Evolutionary conservation across 2,329 filamentous ascomycete species (phyloP), one percentile per base, ranked within the genome.

Genomic region (Phyllosticta capitalensis): DNA sequence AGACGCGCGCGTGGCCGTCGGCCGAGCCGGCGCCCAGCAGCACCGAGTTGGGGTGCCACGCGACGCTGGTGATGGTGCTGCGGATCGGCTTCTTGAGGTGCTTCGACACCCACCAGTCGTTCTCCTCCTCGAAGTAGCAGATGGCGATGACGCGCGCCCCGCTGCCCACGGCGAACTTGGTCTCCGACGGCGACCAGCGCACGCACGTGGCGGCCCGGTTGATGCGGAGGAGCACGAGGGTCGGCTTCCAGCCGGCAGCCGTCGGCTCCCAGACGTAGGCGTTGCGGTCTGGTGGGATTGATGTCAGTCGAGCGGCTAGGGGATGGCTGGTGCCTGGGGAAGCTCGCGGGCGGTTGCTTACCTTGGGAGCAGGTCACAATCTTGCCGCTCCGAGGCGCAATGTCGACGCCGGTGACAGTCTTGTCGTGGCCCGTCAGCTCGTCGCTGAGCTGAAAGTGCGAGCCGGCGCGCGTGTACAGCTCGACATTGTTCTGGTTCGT

Each of bases 101-200:
- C 81, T 99, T 99, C 45, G 92, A 96, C 50, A 99, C 92, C 94
- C 94, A 99, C 94, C 94, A 99, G 79, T 99, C 92, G 76, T 99
- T 96, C 76, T 99, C 94, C 73, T 96, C 90, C 72, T 99, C 94
- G 68, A 99, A 99, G 79, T 97, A 97, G 81, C 94, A 99, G 67
- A 97, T 83, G 49, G 94, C 91, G 68, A 99, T 96, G 65, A 96
- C 88, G 64, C 94, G 87, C 67, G 96, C 94, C 63, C 94, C 94
- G 26, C 92, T 96, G 62, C 94, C 94, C 24, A 97, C 94, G 58
- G 94, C 94, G 73, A 99, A 99, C 76, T 99, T 99, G 72, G 86
- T 88, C 80, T 99, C 94, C 21, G 89, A 92, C 2, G 94, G 94
- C 21, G 91, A 95, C 94, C 94, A 99, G 68, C 94, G 89, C 55